Evolutionary conservation across 768 basidiomycete species (phyloP), one percentile per base, ranked within the genome.

Genomic region (Cantharellus anzutake): DNA sequence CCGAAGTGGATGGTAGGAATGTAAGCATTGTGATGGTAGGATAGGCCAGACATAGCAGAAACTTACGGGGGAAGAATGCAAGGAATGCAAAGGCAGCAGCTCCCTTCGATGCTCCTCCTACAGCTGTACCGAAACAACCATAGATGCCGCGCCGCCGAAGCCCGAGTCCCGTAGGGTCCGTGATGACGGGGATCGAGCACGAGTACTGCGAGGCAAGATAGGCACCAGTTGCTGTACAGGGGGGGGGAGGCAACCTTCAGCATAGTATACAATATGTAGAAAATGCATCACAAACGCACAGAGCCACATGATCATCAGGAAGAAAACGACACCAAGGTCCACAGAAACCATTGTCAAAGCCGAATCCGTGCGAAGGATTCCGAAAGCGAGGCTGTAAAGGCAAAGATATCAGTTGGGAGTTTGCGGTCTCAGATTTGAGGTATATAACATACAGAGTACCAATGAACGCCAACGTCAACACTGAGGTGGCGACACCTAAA

Each of bases 261-360:
- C 20, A 29, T 29, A 29, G 20, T 29, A 29, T 29, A 29, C 20
- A 29, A 50, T 42, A n/a, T 51, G 37, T 37, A 41, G n/a, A 41
- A 29, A 39, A n/a, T n/a, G 42, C 34, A 40, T 5, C 11, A 63
- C 67, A 3, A 52, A 67, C 11, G 64, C 56, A n/a, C 67, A 67
- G 29, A 71, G 59, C 68, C 68, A 71, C 14, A 71, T 61, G 40
- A 70, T 59, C 59, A 65, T 65, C 20, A 71, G 68, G 53, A 70
- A 41, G 38, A 61, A 67, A 66, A 52, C 7, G 65, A 63, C 67
- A 48, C 37, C 41, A 35, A 71, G 63, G 63, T 71, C 70, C 39
- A 69, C 62, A 39, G 67, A 56, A 51, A 71, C 65, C 60, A 65
- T 62, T 14, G 67, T 68, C 5, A 67, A 67, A 63, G 70, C 63